Base-by-base conservation (phyloP, 192 early-diverging fungal genomes). In the Blastocladiella britannica region DNA sequence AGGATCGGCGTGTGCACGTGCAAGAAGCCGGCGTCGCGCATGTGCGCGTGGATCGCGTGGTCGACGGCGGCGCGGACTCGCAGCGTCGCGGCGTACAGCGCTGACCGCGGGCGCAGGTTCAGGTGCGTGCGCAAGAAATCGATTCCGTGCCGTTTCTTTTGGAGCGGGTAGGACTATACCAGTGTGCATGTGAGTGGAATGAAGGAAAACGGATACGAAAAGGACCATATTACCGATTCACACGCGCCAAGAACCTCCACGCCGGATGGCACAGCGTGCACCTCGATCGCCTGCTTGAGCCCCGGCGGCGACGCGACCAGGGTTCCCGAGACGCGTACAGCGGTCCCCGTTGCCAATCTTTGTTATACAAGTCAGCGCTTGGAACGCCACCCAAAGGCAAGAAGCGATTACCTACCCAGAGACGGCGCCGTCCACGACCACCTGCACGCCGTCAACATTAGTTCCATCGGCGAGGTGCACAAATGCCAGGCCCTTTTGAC, bases 1-100 rank as follows among this genome's bases (percentile, higher is more conserved):
- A 92, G 53, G 4, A 86, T 70, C 1, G 89, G 89, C 6, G 89
- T 89, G 55, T 88, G 81, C 29, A 86, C 64, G 28, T 82, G 79
- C 6, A 82, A 59, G 61, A 88, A 89, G 51, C 86, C 79, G 63
- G 85, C 70, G 25, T 74, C 70, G 78, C 18, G 15, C 54, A 93
- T 85, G 58, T 86, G 89, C 53, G 68, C 65, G 61, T 87, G 82
- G 56, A 93, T 62, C 0, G 77, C 84, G 53, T 68, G 70, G 6
- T 77, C 71, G 20, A 82, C 76, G 9, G 71, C 67, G 58, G 77
- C 81, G 52, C 89, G 67, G 22, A 89, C 56, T n/a, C 87, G 77
- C 27, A 82, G 70, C 5, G 85, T 74, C 2, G 85, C 81, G 22
- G 75, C 71, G 29, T 84, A 85, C 26, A 80, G 85, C 62, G 81